Evolutionary conservation across 2,329 filamentous ascomycete species (phyloP).

Genomic region (Paraphaeosphaeria minitans): DNA sequence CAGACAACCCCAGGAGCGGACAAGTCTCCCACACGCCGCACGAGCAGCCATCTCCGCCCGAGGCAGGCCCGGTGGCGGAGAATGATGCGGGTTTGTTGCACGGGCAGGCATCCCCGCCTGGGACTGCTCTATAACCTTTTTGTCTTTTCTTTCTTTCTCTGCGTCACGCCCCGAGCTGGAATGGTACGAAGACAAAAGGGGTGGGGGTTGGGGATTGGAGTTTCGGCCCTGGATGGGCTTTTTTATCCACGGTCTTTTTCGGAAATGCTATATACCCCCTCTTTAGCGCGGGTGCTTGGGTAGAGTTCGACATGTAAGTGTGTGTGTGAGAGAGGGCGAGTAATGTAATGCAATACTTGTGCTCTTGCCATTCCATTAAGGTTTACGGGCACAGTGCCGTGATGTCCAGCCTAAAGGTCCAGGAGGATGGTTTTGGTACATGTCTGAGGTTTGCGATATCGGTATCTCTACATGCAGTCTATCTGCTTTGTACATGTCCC

Average conservation of each 20-base stretch:
- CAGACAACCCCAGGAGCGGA: not conserved
- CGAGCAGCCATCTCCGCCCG: not conserved
- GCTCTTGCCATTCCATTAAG: no score
- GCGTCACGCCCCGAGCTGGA: not conserved
- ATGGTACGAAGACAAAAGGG: not conserved
- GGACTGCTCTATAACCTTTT: constrained; percentile 1
- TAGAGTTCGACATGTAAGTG: not conserved
- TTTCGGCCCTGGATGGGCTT: not conserved
- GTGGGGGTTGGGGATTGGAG: not conserved
- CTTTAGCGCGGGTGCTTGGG: not conserved
- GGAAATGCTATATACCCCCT: constrained; percentile 10
- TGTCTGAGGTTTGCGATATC: not conserved
- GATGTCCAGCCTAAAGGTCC: no score
- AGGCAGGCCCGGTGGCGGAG: not conserved
- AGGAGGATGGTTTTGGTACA: no score
- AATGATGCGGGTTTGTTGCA: no score
- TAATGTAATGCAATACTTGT: not conserved
- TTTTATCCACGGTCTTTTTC: not conserved
- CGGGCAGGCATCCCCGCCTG: not conserved
- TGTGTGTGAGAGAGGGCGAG: no score
- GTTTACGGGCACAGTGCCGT: no score
- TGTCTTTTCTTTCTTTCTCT: no score
- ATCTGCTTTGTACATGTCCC: not conserved
- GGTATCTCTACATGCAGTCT: not conserved
- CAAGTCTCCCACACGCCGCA: not conserved